Evolutionary conservation across 169 alveolate genomes (phyloP).

Genomic region (Besnoitia besnoiti): DNA sequence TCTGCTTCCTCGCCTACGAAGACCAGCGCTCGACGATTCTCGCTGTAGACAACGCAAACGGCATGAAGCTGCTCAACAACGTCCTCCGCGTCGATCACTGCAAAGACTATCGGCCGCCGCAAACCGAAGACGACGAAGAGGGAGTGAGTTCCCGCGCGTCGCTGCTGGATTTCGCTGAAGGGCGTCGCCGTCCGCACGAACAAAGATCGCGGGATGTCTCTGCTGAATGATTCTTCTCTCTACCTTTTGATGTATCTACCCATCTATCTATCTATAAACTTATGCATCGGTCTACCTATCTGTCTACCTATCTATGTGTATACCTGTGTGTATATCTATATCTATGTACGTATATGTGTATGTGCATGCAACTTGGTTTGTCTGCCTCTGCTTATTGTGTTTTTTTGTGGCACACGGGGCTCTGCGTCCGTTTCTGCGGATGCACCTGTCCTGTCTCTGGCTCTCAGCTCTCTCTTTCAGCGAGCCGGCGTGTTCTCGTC

Average conservation of each 20-base stretch:
- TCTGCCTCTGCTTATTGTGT: not conserved
- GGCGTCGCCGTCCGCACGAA: too few relatives aligned
- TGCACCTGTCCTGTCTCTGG: too few relatives aligned
- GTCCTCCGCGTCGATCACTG: slow-evolving; percentile 96
- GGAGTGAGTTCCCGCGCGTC: not conserved
- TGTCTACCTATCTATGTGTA: not conserved
- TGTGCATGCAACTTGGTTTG: not conserved
- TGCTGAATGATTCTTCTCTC: not conserved
- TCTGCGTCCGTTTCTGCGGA: too few relatives aligned
- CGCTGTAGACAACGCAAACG: slow-evolving; percentile 99
- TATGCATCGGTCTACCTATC: not conserved
- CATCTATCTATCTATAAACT: not conserved
- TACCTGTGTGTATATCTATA: not conserved
- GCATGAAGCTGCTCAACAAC: slow-evolving; percentile 89
- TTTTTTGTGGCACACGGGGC: slow-evolving; percentile 26
- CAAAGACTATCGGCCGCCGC: slow-evolving; percentile 82
- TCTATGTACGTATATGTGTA: not conserved
- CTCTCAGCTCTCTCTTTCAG: too few relatives aligned
- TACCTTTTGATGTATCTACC: not conserved
- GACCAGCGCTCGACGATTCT: slow-evolving; percentile 97
- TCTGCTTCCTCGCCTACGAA: slow-evolving; percentile 95
- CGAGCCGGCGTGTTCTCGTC: too few relatives aligned
- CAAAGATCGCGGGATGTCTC: not conserved
- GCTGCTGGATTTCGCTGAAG: too few relatives aligned
- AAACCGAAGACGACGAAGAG: not conserved